Evolutionary conservation across 345 rosid species (phyloP).

Genomic region (Brassica rapa): DNA sequence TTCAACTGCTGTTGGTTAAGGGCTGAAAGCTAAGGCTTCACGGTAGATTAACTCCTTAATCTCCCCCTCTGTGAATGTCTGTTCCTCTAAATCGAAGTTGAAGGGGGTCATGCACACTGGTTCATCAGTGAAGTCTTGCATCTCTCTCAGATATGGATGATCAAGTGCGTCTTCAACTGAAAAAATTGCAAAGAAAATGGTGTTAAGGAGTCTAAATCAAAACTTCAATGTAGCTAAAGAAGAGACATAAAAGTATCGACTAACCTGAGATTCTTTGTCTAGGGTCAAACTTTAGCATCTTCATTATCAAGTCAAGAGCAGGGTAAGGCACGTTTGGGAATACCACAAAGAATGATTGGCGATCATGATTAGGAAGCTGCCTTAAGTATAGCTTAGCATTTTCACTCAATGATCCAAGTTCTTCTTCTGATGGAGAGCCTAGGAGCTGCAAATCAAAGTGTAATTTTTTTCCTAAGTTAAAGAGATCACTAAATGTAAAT

Average conservation of each 20-base stretch:
- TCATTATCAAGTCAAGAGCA: constrained; percentile 85
- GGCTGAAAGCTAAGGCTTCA: constrained; percentile 87
- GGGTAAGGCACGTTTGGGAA: constrained; percentile 65
- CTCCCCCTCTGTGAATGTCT: constrained; percentile 66
- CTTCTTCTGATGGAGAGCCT: constrained; percentile 86
- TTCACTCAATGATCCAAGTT: constrained; percentile 67
- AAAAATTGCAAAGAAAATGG: background rate
- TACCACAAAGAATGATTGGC: constrained; percentile 70
- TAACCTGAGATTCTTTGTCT: constrained; percentile 77
- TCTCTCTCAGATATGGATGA: constrained; percentile 69
- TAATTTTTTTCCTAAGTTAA: no score
- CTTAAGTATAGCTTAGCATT: constrained; percentile 74
- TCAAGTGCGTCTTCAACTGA: constrained; percentile 84
- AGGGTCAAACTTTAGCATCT: constrained; percentile 88
- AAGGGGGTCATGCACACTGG: constrained; percentile 75
- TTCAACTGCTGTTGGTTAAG: constrained; percentile 44
- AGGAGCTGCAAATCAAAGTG: constrained; percentile 56
- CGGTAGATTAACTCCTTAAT: constrained; percentile 78
- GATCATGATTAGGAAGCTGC: constrained; percentile 55
- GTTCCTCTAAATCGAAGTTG: constrained; percentile 76
- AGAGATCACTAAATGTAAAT: no score
- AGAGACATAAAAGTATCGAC: constrained; percentile 15
- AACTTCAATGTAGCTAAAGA: background rate
- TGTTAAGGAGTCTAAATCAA: background rate
- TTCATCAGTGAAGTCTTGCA: constrained; percentile 69